phyloP scores from a whole-genome alignment of 164 flowering plant genomes.

The Annona squamosa region DNA sequence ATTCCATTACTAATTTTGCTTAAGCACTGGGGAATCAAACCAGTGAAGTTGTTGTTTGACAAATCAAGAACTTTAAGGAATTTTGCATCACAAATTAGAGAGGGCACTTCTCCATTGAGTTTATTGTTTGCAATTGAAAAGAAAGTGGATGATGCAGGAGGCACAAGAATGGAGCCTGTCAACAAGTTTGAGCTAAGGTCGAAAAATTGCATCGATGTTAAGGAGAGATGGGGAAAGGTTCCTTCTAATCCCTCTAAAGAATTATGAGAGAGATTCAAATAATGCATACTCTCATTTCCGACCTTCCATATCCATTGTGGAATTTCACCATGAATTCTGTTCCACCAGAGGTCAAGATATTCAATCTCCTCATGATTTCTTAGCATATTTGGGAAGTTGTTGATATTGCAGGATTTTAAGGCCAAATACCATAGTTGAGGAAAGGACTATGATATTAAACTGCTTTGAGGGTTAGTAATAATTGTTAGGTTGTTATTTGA shows the following conservation, averaged over 20 bases:
- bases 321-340: not conserved
- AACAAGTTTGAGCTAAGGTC: constrained; percentile 11
- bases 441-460: not conserved
- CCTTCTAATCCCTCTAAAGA: not conserved
- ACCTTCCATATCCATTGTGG: constrained; percentile 11
- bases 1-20: not conserved
- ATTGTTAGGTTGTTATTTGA: not conserved
- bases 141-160: not conserved
- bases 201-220: not conserved
- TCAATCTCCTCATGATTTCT: not conserved
- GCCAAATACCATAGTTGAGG: not conserved
- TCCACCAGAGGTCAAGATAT: not conserved
- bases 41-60: not conserved
- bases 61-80: not conserved
- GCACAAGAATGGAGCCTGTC: constrained; percentile 12
- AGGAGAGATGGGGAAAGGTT: not conserved
- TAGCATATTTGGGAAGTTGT: constrained; percentile 14
- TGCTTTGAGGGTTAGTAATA: not conserved
- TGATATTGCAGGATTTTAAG: constrained; percentile 12
- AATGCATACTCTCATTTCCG: not conserved
- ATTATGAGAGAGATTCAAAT: constrained; percentile 4
- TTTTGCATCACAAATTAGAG: not conserved
- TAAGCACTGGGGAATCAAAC: not conserved
- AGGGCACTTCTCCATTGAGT: not conserved
- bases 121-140: not conserved